phyloP scores from a whole-genome alignment of 257 asterid genomes.

The Agastache rugosa region DNA sequence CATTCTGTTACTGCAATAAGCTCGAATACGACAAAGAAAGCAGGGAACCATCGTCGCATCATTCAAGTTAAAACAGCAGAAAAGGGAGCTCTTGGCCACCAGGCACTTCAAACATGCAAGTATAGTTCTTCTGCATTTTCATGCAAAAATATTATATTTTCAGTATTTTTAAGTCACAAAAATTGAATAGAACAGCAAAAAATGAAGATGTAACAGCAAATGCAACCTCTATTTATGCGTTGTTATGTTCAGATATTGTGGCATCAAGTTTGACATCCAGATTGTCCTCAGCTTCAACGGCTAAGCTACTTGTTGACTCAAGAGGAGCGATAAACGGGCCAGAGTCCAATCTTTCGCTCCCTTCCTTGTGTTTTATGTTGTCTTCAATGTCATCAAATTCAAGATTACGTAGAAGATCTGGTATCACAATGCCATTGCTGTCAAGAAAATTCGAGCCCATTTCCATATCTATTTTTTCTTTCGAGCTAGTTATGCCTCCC shows the following conservation, averaged over 20 bases:
- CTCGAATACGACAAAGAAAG: background rate
- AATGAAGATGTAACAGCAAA: background rate
- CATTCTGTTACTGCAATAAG: constrained; percentile 28
- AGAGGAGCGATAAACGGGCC: constrained; percentile 38
- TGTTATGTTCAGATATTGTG: constrained; percentile 38
- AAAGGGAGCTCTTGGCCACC: constrained; percentile 12
- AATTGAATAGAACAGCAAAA: background rate
- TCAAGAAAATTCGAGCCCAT: constrained; percentile 63
- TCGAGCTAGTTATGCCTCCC: constrained; percentile 52
- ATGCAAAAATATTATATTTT: constrained; percentile 8
- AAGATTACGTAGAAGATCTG: constrained; percentile 64
- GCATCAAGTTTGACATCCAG: constrained; percentile 38
- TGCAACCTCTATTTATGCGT: constrained; percentile 40
- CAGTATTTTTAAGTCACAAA: background rate
- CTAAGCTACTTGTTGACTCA: constrained; percentile 43
- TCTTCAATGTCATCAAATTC: constrained; percentile 63
- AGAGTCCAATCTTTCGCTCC: constrained; percentile 47
- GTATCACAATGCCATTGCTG: constrained; percentile 51
- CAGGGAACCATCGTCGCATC: background rate
- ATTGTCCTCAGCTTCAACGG: constrained; percentile 37
- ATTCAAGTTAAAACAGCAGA: constrained; percentile 1
- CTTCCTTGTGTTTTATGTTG: constrained; percentile 48
- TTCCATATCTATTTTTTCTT: constrained; percentile 75
- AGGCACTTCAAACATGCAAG: constrained; percentile 22
- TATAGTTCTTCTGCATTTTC: constrained; percentile 22